Base-by-base conservation (phyloP, 768 basidiomycete genomes). In the Naganishia kalamii region DNA sequence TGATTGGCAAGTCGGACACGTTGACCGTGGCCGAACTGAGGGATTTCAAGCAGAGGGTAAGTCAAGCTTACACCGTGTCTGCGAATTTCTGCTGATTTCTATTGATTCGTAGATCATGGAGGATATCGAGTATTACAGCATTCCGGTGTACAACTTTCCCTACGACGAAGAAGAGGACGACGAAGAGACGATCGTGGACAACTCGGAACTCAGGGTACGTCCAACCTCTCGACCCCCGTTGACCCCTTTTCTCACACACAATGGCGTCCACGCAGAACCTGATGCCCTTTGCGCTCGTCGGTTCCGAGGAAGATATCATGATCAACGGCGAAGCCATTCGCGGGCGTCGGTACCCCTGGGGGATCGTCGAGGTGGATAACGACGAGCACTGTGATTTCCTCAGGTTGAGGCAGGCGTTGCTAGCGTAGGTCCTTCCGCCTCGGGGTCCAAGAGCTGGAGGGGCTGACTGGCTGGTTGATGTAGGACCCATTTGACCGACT, bases 381-480 rank as follows among this genome's bases (percentile, higher is more conserved):
- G 92, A 92, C n/a, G 89, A 91, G 77, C 96, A 99, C 81, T 96
- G 90, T n/a, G 96, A 99, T 81, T 98, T 98, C 78, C 89, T 88
- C 79, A 83, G 92, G 65, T 85, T 99, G 66, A 83, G 94, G 71
- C 88, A 89, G 68, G 94, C 93, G 44, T 82, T 99, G 62, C 83
- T 99, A 72, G 89, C 88, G 54, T 57, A 17, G 37, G 54, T 57
- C n/a, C n/a, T n/a, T n/a, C n/a, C n/a, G n/a, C n/a, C n/a, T n/a
- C n/a, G n/a, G n/a, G n/a, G 19, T 52, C 23, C 4, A 30, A 30
- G 21, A 32, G 1, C 62, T 41, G 72, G 59, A 29, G 30, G 46
- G 51, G 17, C 69, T 92, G 90, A 21, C 21, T 13, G n/a, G n/a
- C n/a, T n/a, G n/a, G n/a, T n/a, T 5, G 17, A 11, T 37, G 21